These are phyloP conservation scores for Aspergillus sclerotioniger DNA, from an alignment of 495 filamentous ascomycete species.

Conservation along the genomic window DNA sequence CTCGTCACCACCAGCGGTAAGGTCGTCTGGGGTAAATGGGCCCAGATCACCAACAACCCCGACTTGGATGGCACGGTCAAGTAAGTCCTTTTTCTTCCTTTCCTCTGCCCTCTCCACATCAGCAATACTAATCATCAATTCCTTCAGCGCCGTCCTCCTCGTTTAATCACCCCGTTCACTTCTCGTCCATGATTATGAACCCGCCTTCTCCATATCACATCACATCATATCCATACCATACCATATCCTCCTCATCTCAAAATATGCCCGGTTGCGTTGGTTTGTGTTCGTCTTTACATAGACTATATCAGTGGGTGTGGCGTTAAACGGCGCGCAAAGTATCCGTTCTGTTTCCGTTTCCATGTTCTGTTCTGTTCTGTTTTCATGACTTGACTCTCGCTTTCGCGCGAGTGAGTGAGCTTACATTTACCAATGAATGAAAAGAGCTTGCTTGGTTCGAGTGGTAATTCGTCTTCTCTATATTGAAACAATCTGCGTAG, in stretches of 20 bases:
- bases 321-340: conserved; percentile 7
- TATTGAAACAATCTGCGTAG: neutral
- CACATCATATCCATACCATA: neutral
- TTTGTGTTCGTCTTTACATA: neutral
- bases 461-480: neutral
- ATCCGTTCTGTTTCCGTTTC: neutral
- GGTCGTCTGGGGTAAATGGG: conserved; percentile 87
- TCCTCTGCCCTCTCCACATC: neutral
- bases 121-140: neutral
- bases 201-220: neutral
- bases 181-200: conserved; percentile 3
- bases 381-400: neutral
- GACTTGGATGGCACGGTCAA: conserved; percentile 82
- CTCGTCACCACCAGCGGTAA: conserved; percentile 91
- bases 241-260: neutral
- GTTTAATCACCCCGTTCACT: conserved; percentile 10
- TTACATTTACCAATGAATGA: neutral
- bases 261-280: neutral
- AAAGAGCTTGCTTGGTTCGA: neutral
- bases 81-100: conserved; percentile 23
- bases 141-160: conserved; percentile 14
- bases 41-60: conserved; percentile 67
- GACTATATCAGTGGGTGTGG: conserved; percentile 4
- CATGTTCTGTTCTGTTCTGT: neutral
- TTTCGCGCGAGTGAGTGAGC: neutral